These are phyloP conservation scores for Xylaria venustula DNA, from an alignment of 495 filamentous ascomycete genomes.

Conservation along the genomic window DNA sequence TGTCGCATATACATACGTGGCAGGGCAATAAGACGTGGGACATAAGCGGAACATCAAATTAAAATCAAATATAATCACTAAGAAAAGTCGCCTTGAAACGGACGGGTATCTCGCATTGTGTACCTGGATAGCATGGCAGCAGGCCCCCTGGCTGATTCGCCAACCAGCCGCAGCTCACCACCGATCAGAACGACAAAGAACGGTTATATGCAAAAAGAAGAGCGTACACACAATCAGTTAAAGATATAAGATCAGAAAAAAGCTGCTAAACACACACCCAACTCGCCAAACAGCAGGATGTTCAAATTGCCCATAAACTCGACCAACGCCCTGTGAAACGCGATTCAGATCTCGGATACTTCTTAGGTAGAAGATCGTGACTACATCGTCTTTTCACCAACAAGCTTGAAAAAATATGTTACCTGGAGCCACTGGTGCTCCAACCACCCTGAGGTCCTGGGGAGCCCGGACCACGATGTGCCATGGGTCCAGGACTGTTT, in stretches of 20 bases:
- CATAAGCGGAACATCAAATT: neutral
- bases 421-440: neutral
- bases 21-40: neutral
- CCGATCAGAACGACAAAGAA: neutral
- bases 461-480: constrained; percentile 16
- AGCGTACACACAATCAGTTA: neutral
- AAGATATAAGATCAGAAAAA: neutral
- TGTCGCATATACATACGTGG: neutral
- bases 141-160: neutral
- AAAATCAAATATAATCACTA: neutral
- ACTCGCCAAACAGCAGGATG: neutral
- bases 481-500: constrained; percentile 18
- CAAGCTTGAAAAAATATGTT: neutral
- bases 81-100: neutral
- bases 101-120: constrained; percentile 12
- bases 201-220: constrained; percentile 1
- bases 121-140: neutral
- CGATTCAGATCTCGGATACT: neutral
- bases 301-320: neutral
- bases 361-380: neutral
- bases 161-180: neutral
- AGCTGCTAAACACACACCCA: neutral
- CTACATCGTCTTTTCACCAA: neutral
- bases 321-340: constrained; percentile 5
- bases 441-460: constrained; percentile 14